phyloP scores from a whole-genome alignment of 768 basidiomycete genomes.

The Amanita thiersii region DNA sequence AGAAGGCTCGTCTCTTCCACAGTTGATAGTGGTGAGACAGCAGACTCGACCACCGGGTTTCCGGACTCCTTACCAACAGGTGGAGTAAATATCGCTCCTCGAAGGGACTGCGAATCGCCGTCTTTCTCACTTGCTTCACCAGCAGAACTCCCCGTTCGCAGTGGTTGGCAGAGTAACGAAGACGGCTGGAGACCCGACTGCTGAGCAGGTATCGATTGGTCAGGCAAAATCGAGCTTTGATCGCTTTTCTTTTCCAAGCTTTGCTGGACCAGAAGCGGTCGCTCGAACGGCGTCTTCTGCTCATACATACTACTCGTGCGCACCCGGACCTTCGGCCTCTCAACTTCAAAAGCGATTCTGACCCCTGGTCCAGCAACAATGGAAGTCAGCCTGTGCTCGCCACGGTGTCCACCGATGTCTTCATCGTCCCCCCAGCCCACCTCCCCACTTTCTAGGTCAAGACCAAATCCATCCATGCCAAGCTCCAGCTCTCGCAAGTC shows the following conservation, averaged over 20 bases:
- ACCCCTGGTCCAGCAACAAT: conserved; percentile 3
- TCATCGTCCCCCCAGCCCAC: conserved; percentile 12
- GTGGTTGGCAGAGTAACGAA: conserved; percentile 17
- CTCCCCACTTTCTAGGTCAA: conserved; percentile 22
- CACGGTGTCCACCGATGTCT: neutral
- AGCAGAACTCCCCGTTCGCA: conserved; percentile 2
- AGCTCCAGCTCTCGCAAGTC: conserved; percentile 23
- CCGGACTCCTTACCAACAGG: conserved; percentile 5
- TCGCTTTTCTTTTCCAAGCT: conserved; percentile 12
- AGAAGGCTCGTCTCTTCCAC: conserved; percentile 16
- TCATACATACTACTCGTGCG: conserved; percentile 29
- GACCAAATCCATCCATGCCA: conserved; percentile 18
- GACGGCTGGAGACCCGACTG: conserved; percentile 11
- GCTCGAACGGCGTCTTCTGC: conserved; percentile 7
- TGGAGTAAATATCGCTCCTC: conserved; percentile 2
- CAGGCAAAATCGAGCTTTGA: conserved; percentile 8
- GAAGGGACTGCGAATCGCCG: conserved; percentile 1
- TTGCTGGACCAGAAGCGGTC: conserved; percentile 14
- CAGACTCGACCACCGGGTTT: too few species aligned
- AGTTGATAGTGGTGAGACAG: conserved; percentile 11
- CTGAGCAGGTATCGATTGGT: conserved; percentile 6
- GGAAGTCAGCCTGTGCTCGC: neutral
- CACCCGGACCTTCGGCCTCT: conserved; percentile 19
- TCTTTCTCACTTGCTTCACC: neutral
- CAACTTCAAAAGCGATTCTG: conserved; percentile 16